Evolutionary conservation across 1,284 basidiomycete genomes (phyloP), one percentile per base, ranked within the genome.

Genomic region (Microbotryomycetes sp.): DNA sequence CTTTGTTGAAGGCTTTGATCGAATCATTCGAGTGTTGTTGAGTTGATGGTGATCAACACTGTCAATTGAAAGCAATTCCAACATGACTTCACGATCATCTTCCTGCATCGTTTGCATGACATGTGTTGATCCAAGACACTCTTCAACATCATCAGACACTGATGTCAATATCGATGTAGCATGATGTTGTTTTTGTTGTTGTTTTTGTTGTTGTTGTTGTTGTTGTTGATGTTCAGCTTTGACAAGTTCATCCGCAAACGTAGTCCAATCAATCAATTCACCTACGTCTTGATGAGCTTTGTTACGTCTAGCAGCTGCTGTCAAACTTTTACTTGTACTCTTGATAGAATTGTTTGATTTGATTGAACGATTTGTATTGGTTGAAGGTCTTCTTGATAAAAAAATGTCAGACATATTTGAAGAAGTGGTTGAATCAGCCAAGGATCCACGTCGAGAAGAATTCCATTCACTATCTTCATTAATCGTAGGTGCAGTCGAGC

Each of bases 221-320:
- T 29, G 16, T 19, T 42, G 36, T 42, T 19, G 12, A 51, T n/a
- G 29, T 19, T 29, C 28, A 9, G 32, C 25, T 4, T 28, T 22
- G 23, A 26, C 64, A 49, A 65, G 60, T 29, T 65, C 64, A 46
- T 45, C 25, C 7, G 60, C 64, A 42, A 65, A 65, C 28, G 61
- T 60, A 25, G 58, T 51, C 60, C 60, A 65, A 25, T 57, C 59
- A 48, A 65, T 59, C 45, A 65, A 48, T 0, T 54, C 60, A 42
- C 54, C 46, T 19, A 36, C 42, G 46, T 50, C 55, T 46, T 26
- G 5, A 3, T 16, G 45, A 42, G 47, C 16, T 42, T 49, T 14
- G 12, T 49, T 49, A 5, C 45, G 48, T 4, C 47, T 15, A 3
- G 52, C 49, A 32, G 22, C 30, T 26, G 45, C 7, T n/a, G 7